These are phyloP conservation scores for Acorus calamus DNA, from an alignment of 106 monocot species.

Conservation along the genomic window DNA sequence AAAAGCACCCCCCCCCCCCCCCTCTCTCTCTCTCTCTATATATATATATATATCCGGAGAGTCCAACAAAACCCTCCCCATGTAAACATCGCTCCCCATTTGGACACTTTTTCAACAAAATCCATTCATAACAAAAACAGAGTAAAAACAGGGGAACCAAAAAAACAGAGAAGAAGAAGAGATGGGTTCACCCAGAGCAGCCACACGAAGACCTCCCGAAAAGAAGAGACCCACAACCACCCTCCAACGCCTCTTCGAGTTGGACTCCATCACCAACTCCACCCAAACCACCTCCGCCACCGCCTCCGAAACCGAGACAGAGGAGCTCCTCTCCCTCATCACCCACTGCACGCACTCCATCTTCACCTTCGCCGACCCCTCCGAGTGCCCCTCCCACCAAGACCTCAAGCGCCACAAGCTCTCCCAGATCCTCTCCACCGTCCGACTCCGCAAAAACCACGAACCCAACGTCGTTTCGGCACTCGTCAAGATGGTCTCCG, in stretches of 20 bases:
- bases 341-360: constrained; percentile 14
- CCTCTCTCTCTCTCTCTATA: no score
- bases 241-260: constrained; percentile 21
- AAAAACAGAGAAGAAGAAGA: not conserved
- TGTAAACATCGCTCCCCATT: constrained; percentile 3
- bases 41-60: no score
- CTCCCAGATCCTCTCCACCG: constrained; percentile 18
- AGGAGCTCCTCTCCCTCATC: constrained; percentile 21
- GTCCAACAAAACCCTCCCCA: no score
- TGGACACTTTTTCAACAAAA: constrained; percentile 2
- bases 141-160: not conserved
- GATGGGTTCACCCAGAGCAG: constrained; percentile 8
- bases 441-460: constrained; percentile 7
- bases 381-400: constrained; percentile 15
- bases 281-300: not conserved
- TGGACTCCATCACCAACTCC: constrained; percentile 1
- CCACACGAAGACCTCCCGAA: not conserved
- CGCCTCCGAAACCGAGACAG: constrained; percentile 9
- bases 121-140: not conserved
- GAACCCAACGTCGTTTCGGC: constrained; percentile 10
- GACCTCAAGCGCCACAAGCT: constrained; percentile 32
- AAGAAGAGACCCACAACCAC: constrained; percentile 16
- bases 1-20: no score
- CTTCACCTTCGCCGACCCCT: constrained; percentile 34
- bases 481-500: constrained; percentile 28